Evolutionary conservation across 306 rosid species (phyloP).

Genomic region (Prosopis cineraria): DNA sequence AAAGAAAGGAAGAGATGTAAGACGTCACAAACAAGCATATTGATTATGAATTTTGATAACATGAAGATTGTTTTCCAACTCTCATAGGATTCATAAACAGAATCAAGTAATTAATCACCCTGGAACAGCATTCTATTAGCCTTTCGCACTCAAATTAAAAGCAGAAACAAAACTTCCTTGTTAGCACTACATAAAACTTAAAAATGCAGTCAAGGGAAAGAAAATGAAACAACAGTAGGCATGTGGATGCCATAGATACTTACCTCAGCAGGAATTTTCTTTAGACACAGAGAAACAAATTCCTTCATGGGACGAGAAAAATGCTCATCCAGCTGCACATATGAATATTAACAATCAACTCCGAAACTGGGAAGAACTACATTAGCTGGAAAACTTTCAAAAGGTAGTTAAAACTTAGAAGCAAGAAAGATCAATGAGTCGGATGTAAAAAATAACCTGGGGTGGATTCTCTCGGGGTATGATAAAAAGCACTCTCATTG

Average conservation of each 20-base stretch:
- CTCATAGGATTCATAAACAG: constrained; percentile 8
- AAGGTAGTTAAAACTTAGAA: constrained; percentile 13
- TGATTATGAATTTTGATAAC: constrained; percentile 6
- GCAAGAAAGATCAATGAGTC: constrained; percentile 23
- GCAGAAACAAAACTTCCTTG: constrained; percentile 26
- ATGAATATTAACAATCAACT: constrained; percentile 35
- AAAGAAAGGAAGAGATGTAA: not conserved
- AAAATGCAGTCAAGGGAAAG: constrained; percentile 16
- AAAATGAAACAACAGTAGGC: constrained; percentile 19
- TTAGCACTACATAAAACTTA: constrained; percentile 10
- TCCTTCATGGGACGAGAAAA: constrained; percentile 96
- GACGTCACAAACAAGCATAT: constrained; percentile 6
- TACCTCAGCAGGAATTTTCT: constrained; percentile 97
- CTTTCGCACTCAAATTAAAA: constrained; percentile 1
- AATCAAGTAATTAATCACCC: not conserved
- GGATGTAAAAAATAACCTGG: constrained; percentile 58
- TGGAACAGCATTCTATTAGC: constrained; percentile 2
- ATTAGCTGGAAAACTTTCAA: constrained; percentile 27
- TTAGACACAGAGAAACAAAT: constrained; percentile 87
- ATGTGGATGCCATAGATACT: constrained; percentile 33
- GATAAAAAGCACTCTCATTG: constrained; percentile 97
- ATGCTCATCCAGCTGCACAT: constrained; percentile 94
- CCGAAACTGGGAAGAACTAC: constrained; percentile 21
- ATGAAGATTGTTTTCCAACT: constrained; percentile 2
- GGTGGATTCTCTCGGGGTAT: constrained; percentile 99